A percentile compares a stretch with the other conserved stretches of the same genome.
These are phyloP conservation scores for Scytalidium sp. DNA, from an alignment of 2,329 filamentous ascomycete genomes.

Conservation along the genomic window DNA sequence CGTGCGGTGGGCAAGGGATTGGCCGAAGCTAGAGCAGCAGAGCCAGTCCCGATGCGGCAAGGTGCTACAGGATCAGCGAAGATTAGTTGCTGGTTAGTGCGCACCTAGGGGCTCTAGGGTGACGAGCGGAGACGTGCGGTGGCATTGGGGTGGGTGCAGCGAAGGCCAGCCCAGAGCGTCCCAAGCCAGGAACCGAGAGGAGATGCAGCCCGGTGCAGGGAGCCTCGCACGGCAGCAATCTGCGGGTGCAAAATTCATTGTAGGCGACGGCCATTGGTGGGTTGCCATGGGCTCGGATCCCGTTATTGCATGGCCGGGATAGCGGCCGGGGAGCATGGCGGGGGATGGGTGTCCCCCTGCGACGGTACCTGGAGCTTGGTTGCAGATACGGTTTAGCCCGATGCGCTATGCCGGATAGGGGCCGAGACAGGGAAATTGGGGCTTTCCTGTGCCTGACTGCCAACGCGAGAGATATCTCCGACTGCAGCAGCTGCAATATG, in stretches of 20 bases:
- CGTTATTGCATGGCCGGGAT: neutral
- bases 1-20: slow-evolving; percentile 5
- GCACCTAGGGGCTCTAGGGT: neutral
- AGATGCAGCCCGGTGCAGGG: neutral
- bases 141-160: too few species aligned
- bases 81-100: neutral
- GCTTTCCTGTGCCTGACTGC: neutral
- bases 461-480: neutral
- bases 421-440: neutral
- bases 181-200: neutral
- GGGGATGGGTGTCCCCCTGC: neutral
- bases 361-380: neutral
- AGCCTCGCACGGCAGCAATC: neutral
- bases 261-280: neutral
- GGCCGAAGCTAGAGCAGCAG: slow-evolving; percentile 2
- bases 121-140: too few species aligned
- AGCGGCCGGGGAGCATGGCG: neutral
- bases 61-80: neutral
- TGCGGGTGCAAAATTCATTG: neutral
- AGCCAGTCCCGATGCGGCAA: neutral
- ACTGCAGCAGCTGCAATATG: too few species aligned
- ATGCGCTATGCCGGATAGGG: neutral
- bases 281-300: neutral
- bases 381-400: neutral
- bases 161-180: neutral